Base-by-base conservation (phyloP, 306 rosid species). In the Dryas drummondii region DNA sequence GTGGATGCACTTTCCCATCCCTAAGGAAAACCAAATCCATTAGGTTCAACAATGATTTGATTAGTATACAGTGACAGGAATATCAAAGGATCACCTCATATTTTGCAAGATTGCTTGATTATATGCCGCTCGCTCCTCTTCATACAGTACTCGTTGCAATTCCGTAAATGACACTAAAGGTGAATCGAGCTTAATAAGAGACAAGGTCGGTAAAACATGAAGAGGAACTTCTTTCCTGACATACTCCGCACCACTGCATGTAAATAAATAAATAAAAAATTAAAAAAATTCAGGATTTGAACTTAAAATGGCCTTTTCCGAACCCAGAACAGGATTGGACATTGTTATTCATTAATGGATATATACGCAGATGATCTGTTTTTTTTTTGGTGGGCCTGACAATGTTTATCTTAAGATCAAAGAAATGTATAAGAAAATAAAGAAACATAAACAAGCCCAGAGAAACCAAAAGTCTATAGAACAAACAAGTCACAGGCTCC, bases 141-240 rank as follows among this genome's bases (percentile, higher is more conserved):
- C 97, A 71, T 81, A 92, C 72, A 96, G 76, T 64, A 96, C 94
- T 55, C 79, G 91, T 81, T 92, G 99, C 82, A 96, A 78, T 87
- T 96, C 99, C 53, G 86, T 85, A 70, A 87, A 92, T 37, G 99
- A 89, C 8, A 68, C 83, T 68, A 96, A 82, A 17, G 99, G 92
- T 3, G 97, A 86, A 72, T 85, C 91, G 22, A 96, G 89, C 73
- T 84, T 88, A 74, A 85, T 58, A 78, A 96, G 87, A 75, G 92
- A 84, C 5, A 82, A 64, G 68, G 96, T 80, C 1, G 98, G 96
- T 81, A 87, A 77, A 14, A 96, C 99, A 76, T 81, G 77, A 53
- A 96, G 99, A 55, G 98, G 96, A 79, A 96, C 88, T 89, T 96
- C 99, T 86, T 87, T 96, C 89, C 97, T 86, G 65, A 79, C 78